A percentile compares a stretch with the other conserved stretches of the same genome.
Conservation (phyloP, 805 yeast species). For the Debaryomyces castellii region DNA sequence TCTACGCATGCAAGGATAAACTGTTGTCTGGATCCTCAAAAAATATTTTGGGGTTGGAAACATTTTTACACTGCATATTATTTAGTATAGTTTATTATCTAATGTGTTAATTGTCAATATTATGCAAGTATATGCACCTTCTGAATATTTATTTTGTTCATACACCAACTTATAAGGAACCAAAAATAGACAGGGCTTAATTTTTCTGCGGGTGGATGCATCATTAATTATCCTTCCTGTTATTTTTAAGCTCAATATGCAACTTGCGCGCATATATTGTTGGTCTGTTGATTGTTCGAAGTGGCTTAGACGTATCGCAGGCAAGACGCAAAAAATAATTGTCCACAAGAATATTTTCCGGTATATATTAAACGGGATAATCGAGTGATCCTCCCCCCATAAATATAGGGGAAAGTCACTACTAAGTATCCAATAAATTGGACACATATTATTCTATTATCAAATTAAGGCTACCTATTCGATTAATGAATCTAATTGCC, state of each 20-base stretch:
- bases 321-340: not conserved
- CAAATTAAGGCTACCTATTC: too few species aligned
- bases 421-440: too few species aligned
- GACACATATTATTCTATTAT: too few species aligned
- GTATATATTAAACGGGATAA: too few species aligned
- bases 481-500: too few species aligned
- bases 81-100: too few species aligned
- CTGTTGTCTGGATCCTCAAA: not conserved
- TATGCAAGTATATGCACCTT: not conserved
- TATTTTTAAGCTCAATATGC: not conserved
- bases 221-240: not conserved
- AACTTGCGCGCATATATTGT: not conserved
- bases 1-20: not conserved
- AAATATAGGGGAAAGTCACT: too few species aligned
- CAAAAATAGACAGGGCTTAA: not conserved
- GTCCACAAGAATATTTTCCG: too few species aligned
- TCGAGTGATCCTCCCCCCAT: too few species aligned
- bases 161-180: not conserved
- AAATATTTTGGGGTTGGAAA: not conserved
- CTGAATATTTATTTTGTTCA: too few species aligned
- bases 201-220: not conserved
- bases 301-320: not conserved
- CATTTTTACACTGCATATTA: not conserved
- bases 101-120: too few species aligned
- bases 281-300: not conserved